Percentiles rank a stretch among this genome's conserved stretches.
Evolutionary conservation across 2,329 filamentous ascomycete genomes (phyloP).

Genomic region (Paraphoma sp.): DNA sequence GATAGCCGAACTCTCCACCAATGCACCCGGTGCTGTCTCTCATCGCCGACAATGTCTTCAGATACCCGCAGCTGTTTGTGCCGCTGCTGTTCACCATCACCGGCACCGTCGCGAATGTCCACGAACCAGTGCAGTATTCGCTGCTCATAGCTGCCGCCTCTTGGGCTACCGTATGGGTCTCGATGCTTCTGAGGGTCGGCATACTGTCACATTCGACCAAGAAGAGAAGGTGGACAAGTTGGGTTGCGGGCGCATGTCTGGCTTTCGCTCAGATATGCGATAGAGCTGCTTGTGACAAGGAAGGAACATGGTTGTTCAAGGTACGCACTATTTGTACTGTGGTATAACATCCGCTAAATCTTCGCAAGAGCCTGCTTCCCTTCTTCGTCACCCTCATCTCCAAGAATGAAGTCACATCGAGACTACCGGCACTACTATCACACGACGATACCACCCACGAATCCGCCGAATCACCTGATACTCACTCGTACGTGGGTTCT

Average conservation of each 20-base stretch:
- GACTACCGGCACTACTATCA: constrained; percentile 30
- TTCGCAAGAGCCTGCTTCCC: constrained; percentile 43
- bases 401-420: constrained; percentile 33
- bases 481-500: constrained; percentile 22
- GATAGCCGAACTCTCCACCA: constrained; percentile 38
- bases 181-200: constrained; percentile 41
- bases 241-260: constrained; percentile 52
- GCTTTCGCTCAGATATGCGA: constrained; percentile 54
- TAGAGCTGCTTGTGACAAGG: constrained; percentile 51
- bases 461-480: constrained; percentile 19
- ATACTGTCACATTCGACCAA: constrained; percentile 34
- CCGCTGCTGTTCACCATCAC: constrained; percentile 45
- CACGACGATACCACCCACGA: constrained; percentile 29
- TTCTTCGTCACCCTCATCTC: constrained; percentile 39
- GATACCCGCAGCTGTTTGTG: constrained; percentile 39
- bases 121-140: constrained; percentile 47
- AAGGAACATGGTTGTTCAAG: constrained; percentile 55
- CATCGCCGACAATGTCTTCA: constrained; percentile 40
- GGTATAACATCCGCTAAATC: constrained; percentile 3
- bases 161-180: constrained; percentile 51
- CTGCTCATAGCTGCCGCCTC: constrained; percentile 53
- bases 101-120: constrained; percentile 41
- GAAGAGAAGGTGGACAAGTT: constrained; percentile 36
- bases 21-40: constrained; percentile 45
- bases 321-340: constrained; percentile 12